phyloP scores from a whole-genome alignment of 495 filamentous ascomycete species.

The Haplographium delicatum region DNA sequence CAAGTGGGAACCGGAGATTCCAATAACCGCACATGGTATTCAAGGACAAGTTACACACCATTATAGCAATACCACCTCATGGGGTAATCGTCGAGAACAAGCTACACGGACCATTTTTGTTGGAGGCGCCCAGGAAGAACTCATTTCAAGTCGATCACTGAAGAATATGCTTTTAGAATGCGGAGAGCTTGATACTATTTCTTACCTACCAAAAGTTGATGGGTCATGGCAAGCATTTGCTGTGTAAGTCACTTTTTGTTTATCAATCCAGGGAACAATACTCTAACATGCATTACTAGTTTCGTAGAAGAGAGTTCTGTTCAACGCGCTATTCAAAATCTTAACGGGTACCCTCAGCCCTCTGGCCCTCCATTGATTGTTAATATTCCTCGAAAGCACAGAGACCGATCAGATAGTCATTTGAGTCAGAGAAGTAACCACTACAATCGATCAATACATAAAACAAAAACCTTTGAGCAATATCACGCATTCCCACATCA shows the following conservation, averaged over 20 bases:
- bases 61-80: too few relatives aligned
- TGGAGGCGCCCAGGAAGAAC: neutral
- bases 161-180: constrained; percentile 7
- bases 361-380: too few relatives aligned
- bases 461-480: neutral
- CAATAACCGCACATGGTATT: too few relatives aligned
- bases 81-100: neutral
- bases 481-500: neutral
- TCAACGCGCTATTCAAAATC: neutral
- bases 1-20: too few relatives aligned
- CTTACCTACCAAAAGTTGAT: neutral
- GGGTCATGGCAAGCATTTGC: neutral
- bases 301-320: constrained; percentile 6
- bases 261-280: neutral
- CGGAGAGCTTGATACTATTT: constrained; percentile 15
- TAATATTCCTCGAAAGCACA: neutral
- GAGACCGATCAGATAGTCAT: neutral
- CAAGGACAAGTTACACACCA: too few relatives aligned
- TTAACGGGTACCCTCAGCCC: too few relatives aligned
- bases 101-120: constrained; percentile 5
- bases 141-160: constrained; percentile 5
- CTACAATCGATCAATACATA: neutral
- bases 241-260: constrained; percentile 7
- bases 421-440: neutral
- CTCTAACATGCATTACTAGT: constrained; percentile 1